Percentiles rank a stretch among this genome's conserved stretches.
Conservation (phyloP, 805 yeast genomes). For the Suhomyces kilbournensis region DNA sequence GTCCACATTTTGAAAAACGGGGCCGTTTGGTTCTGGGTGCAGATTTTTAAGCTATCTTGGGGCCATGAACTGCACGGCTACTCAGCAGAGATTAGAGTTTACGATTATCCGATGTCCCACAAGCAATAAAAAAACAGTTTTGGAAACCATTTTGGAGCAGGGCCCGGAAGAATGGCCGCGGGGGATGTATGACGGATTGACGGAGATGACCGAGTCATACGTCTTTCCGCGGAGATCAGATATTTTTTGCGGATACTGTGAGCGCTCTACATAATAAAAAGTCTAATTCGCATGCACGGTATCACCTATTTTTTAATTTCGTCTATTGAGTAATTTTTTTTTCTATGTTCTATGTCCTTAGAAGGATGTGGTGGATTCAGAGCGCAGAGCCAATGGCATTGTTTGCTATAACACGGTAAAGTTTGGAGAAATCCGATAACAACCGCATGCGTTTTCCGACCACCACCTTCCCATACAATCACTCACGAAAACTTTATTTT, state of each 20-base stretch:
- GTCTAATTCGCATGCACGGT: not conserved
- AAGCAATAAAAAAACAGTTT: too few species aligned
- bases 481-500: not conserved
- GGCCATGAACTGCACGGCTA: not conserved
- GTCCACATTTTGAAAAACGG: not conserved
- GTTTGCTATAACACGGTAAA: not conserved
- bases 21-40: not conserved
- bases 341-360: not conserved
- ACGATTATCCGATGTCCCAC: too few species aligned
- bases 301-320: not conserved
- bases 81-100: too few species aligned
- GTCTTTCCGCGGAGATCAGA: not conserved
- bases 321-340: not conserved
- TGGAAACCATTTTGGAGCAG: too few species aligned
- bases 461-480: not conserved
- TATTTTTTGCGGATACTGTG: not conserved
- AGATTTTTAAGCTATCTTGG: not conserved
- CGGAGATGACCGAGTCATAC: not conserved
- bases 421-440: not conserved
- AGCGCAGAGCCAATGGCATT: not conserved
- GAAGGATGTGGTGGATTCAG: not conserved
- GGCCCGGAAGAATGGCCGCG: not conserved
- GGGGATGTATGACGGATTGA: not conserved
- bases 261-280: not conserved
- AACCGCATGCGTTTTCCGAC: not conserved